Evolutionary conservation across 768 basidiomycete genomes (phyloP).

Genomic region (Gloeostereum incarnatum): DNA sequence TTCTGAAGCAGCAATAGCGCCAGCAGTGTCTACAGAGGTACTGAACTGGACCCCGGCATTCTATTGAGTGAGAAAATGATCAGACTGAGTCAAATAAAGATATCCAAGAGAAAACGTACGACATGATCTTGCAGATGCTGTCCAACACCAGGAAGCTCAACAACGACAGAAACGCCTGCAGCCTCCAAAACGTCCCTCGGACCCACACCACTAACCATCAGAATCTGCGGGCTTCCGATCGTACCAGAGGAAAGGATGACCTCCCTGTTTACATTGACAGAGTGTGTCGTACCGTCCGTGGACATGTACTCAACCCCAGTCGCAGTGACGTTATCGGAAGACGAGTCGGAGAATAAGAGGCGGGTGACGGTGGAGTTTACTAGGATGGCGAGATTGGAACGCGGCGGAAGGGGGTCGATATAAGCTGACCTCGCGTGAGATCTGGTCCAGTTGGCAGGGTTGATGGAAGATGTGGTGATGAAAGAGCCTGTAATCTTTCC

Average conservation of each 20-base stretch:
- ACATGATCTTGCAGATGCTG: slow-evolving; percentile 41
- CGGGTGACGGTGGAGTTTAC: slow-evolving; percentile 51
- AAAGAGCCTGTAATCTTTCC: slow-evolving; percentile 24
- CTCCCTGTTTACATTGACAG: slow-evolving; percentile 42
- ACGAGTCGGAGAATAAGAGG: slow-evolving; percentile 26
- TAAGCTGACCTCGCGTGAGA: slow-evolving; percentile 48
- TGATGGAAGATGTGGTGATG: slow-evolving; percentile 7
- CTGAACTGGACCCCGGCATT: slow-evolving; percentile 27
- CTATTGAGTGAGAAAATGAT: slow-evolving; percentile 9
- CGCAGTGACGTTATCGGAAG: slow-evolving; percentile 32
- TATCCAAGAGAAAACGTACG: slow-evolving; percentile 11
- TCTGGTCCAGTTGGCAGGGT: slow-evolving; percentile 40
- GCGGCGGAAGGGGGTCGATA: slow-evolving; percentile 52
- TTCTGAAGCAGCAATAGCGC: slow-evolving; percentile 19
- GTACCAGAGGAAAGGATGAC: slow-evolving; percentile 37
- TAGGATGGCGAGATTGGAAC: slow-evolving; percentile 55
- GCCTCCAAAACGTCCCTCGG: slow-evolving; percentile 27
- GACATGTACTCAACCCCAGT: slow-evolving; percentile 37
- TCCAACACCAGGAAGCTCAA: slow-evolving; percentile 35
- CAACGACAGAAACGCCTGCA: slow-evolving; percentile 24
- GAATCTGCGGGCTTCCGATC: slow-evolving; percentile 30
- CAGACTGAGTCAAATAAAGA: neutral
- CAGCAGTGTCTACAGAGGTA: slow-evolving; percentile 27
- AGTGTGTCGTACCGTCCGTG: slow-evolving; percentile 17
- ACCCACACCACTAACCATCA: slow-evolving; percentile 35